Evolutionary conservation across 495 filamentous ascomycete species (phyloP).

Genomic region (Paragyromitra xinjiangensis): DNA sequence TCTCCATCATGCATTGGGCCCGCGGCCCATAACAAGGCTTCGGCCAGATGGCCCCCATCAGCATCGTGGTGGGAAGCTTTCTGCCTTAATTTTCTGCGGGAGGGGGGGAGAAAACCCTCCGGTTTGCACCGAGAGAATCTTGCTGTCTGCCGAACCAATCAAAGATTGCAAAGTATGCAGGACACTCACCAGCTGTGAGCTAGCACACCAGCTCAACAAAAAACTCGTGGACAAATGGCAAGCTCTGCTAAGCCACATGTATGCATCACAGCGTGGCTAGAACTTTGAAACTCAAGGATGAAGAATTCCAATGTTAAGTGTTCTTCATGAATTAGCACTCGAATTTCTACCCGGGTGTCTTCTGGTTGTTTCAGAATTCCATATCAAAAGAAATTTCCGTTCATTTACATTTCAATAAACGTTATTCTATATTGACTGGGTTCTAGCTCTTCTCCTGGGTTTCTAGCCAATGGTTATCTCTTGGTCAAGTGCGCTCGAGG

Average conservation of each 20-base stretch:
- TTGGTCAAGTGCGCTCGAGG: not conserved
- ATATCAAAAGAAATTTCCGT: not conserved
- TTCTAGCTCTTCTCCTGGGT: not conserved
- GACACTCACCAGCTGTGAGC: conserved; percentile 13
- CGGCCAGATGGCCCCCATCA: conserved; percentile 29
- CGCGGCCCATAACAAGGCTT: not conserved
- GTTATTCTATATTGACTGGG: not conserved
- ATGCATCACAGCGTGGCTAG: conserved; percentile 28
- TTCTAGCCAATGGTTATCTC: not conserved
- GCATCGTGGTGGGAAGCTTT: conserved; percentile 21
- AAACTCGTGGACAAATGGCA: conserved; percentile 19
- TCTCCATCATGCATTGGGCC: not conserved
- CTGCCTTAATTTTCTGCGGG: conserved; percentile 44
- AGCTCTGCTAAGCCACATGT: conserved; percentile 26
- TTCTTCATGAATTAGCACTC: conserved; percentile 41
- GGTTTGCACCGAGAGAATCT: conserved; percentile 16
- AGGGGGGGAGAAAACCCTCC: conserved; percentile 9
- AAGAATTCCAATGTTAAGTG: not conserved
- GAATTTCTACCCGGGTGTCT: not conserved
- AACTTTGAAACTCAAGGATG: not conserved
- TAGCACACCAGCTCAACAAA: conserved; percentile 19
- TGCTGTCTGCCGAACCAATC: conserved; percentile 46
- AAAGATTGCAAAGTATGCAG: conserved; percentile 46
- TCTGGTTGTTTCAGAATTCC: not conserved
- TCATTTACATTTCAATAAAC: not conserved